These are phyloP conservation scores for Diutina ranongensis DNA, from an alignment of 1,139 yeast species.

Conservation along the genomic window DNA sequence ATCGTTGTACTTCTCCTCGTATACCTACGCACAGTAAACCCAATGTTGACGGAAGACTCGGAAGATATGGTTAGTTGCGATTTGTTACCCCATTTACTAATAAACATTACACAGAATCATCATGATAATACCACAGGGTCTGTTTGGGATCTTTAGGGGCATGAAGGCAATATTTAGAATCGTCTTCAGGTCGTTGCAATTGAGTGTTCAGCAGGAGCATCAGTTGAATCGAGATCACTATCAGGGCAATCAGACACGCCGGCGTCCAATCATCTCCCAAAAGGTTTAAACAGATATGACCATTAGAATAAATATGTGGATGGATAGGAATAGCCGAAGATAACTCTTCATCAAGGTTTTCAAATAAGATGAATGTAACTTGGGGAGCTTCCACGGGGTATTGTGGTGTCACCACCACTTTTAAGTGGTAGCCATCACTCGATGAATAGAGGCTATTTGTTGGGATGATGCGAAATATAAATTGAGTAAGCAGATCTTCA, in stretches of 20 bases:
- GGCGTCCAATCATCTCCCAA: slow-evolving; percentile 69
- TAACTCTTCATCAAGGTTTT: neutral
- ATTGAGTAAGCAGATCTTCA: slow-evolving; percentile 14
- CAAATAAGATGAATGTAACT: slow-evolving; percentile 34
- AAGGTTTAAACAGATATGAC: slow-evolving; percentile 57
- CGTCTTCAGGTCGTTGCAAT: slow-evolving; percentile 43
- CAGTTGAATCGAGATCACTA: slow-evolving; percentile 51
- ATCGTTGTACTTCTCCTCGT: too few relatives aligned
- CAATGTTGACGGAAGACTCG: neutral
- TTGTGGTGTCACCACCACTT: slow-evolving; percentile 28
- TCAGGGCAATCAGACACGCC: slow-evolving; percentile 44
- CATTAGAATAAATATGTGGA: slow-evolving; percentile 66
- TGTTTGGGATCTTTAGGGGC: slow-evolving; percentile 52
- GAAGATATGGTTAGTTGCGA: neutral
- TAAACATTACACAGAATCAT: slow-evolving; percentile 24
- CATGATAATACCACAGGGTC: slow-evolving; percentile 42
- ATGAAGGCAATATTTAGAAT: slow-evolving; percentile 29
- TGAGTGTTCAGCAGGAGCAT: slow-evolving; percentile 43
- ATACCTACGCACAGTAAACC: too few relatives aligned
- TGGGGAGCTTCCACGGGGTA: slow-evolving; percentile 62
- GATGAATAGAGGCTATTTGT: slow-evolving; percentile 16
- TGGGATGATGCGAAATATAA: slow-evolving; percentile 17
- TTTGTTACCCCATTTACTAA: too few relatives aligned
- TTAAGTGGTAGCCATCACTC: slow-evolving; percentile 16
- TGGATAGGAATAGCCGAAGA: slow-evolving; percentile 40